These are phyloP conservation scores for Fusarium nygamai DNA, from an alignment of 2,329 filamentous ascomycete species.

Conservation along the genomic window DNA sequence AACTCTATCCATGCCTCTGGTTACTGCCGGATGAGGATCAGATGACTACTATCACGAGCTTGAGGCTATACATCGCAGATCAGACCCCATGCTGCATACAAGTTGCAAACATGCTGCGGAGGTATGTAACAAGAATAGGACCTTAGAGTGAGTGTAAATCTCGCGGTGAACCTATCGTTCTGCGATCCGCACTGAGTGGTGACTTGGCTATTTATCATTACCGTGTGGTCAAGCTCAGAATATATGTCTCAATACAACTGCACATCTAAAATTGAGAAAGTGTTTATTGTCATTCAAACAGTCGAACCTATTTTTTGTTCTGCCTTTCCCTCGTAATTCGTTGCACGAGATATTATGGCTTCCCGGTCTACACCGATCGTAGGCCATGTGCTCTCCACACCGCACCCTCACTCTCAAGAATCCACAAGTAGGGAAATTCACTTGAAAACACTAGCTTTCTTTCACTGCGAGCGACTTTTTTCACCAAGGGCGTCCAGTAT, in stretches of 20 bases:
- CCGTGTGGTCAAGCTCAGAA: accelerated
- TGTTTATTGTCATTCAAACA: accelerated
- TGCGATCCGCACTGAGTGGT: accelerated
- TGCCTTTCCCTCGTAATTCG: too few species aligned
- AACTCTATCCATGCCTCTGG: background rate
- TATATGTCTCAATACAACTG: background rate
- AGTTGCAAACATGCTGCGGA: background rate
- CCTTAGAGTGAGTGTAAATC: accelerated
- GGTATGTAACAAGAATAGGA: background rate
- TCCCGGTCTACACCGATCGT: accelerated
- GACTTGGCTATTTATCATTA: background rate
- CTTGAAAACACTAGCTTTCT: background rate
- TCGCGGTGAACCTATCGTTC: background rate
- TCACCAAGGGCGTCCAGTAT: background rate
- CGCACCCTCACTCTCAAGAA: background rate
- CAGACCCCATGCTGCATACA: background rate
- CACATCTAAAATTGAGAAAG: background rate
- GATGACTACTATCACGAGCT: background rate
- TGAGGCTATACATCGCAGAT: background rate
- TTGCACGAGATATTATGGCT: too few species aligned
- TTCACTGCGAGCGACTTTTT: background rate
- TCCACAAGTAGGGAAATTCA: background rate
- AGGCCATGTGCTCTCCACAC: background rate
- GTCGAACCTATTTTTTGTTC: accelerated
- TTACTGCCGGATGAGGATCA: background rate